Evolutionary conservation across 2,329 filamentous ascomycete species (phyloP), one percentile per base, ranked within the genome.

Genomic region (Aspergillus ochraceoroseus): DNA sequence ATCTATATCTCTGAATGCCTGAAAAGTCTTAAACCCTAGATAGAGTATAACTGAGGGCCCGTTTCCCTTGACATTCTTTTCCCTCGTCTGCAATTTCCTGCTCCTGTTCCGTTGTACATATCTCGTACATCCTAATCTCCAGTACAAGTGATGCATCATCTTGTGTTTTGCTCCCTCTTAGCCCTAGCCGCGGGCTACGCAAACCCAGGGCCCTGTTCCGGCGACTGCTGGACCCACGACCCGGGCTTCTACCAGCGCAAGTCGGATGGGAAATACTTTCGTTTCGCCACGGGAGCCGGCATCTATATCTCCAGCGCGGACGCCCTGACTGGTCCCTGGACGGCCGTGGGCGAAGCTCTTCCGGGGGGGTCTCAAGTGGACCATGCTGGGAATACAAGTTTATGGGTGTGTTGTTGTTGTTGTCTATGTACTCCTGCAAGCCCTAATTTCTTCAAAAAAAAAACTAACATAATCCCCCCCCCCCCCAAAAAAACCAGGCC

Each of bases 201-300:
- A 3, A 44, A 56, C 42, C 57, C 58, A 5, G 60, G 58, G 8
- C 39, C 55, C 25, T 64, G 61, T 40, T 57, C 52, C 1, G 61
- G 61, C 20, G 38, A 55, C 22, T 64, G 61, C 47, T 59, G 57
- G 55, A 52, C 56, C 6, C 73, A 76, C 47, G 74, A 77, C 45
- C 73, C 73, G 2, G 61, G 68, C 3, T 54, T 76, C 37, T 70
- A 74, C 47, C 65, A 65, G 18, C 70, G 72, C 38, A 52, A 59
- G 27, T 62, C 62, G 2, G 73, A 76, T 54, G 72, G 73, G 18
- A 72, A 59, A 1, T 77, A 75, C 56, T 76, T 68, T 59, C 70
- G 73, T 25, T 76, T 76, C 52, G 70, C 70, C 0, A 77, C 74
- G 0, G 71, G 71, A 9, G 65, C 63, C n/a, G 68, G 70, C 38